Evolutionary conservation across 257 asterid genomes (phyloP).

Genomic region (Solanum sejunctum): DNA sequence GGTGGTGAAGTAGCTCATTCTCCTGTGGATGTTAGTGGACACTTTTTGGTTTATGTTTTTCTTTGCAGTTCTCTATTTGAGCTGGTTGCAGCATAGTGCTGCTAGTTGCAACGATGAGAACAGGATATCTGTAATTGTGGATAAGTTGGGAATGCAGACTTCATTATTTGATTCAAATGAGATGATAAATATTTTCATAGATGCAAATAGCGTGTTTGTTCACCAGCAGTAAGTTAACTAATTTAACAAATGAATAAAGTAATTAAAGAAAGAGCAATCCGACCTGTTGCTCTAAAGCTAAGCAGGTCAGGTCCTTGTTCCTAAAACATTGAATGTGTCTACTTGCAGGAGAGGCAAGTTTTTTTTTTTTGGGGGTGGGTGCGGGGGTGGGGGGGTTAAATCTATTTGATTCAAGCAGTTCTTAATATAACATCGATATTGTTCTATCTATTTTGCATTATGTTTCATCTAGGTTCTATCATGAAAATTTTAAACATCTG

Average conservation of each 20-base stretch:
- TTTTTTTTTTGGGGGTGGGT: not conserved
- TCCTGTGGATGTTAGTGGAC: not conserved
- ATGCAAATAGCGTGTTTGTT: not conserved
- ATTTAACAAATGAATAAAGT: not conserved
- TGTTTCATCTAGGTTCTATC: not conserved
- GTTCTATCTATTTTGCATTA: not conserved
- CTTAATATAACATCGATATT: too few relatives aligned
- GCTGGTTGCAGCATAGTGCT: not conserved
- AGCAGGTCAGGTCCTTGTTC: not conserved
- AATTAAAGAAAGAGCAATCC: not conserved
- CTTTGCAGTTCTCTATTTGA: not conserved
- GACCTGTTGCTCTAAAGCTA: not conserved
- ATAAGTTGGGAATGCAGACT: not conserved
- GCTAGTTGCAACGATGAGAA: not conserved
- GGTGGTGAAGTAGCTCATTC: not conserved
- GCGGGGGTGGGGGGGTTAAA: not conserved
- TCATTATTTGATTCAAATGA: not conserved
- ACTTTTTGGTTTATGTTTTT: not conserved
- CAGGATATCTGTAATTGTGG: not conserved
- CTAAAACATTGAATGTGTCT: not conserved
- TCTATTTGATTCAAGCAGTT: not conserved
- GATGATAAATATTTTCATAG: not conserved
- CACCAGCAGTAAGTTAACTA: not conserved
- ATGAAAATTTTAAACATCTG: not conserved
- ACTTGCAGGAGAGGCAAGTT: not conserved